These are phyloP conservation scores for Trichoderma arundinaceum DNA, from an alignment of 2,329 filamentous ascomycete species.

Conservation along the genomic window DNA sequence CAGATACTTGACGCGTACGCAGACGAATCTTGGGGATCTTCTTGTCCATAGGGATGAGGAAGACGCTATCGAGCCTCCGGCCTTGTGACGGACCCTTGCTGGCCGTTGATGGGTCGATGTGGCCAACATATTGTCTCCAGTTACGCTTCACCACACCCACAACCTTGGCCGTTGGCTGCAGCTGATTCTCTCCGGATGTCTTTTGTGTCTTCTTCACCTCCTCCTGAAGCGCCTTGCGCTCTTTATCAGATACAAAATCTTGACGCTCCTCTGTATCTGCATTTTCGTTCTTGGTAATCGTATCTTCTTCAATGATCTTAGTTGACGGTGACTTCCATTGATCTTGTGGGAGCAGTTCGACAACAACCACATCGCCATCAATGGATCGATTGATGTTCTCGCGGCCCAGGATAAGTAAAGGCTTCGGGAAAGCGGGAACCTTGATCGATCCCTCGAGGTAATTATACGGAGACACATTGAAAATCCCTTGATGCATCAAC, in stretches of 20 bases:
- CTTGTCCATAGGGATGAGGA: slow-evolving; percentile 97
- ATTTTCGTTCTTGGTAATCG: slow-evolving; percentile 90
- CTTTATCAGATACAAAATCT: slow-evolving; percentile 84
- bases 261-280: slow-evolving; percentile 79
- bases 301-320: slow-evolving; percentile 94
- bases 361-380: slow-evolving; percentile 88
- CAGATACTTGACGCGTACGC: slow-evolving; percentile 85
- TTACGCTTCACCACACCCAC: slow-evolving; percentile 94
- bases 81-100: slow-evolving; percentile 74
- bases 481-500: slow-evolving; percentile 89
- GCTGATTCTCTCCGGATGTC: slow-evolving; percentile 73
- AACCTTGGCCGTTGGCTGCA: slow-evolving; percentile 89
- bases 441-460: slow-evolving; percentile 93
- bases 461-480: slow-evolving; percentile 97
- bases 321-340: slow-evolving; percentile 97
- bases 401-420: slow-evolving; percentile 84
- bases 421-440: slow-evolving; percentile 86
- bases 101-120: slow-evolving; percentile 87
- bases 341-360: slow-evolving; percentile 89
- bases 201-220: slow-evolving; percentile 87
- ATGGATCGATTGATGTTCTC: slow-evolving; percentile 97
- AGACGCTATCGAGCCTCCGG: slow-evolving; percentile 87
- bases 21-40: slow-evolving; percentile 95
- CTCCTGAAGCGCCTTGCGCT: slow-evolving; percentile 85
- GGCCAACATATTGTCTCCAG: slow-evolving; percentile 97